Base-by-base conservation (phyloP, 2,329 filamentous ascomycete species). In the Graphiopsis chlorocephala region DNA sequence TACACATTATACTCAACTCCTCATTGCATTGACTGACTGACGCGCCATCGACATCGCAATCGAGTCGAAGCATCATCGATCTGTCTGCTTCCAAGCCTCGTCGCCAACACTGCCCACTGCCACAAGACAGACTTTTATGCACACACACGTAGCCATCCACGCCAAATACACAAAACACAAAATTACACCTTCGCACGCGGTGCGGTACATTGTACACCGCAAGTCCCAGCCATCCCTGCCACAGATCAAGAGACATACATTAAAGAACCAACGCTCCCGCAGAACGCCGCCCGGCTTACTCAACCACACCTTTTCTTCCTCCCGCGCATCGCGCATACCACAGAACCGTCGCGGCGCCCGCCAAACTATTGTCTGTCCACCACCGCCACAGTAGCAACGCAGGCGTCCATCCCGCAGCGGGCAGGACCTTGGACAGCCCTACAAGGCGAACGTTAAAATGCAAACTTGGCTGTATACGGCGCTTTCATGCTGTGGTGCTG, bases 361-460 rank as follows among this genome's bases (percentile, higher is more conserved):
- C 25, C 26, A 33, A 31, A 23, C 53, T 26, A n/a, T 23, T 31
- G n/a, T 20, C 29, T 20, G 26, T 8, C 53, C 28, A 33, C 28
- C 53, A 56, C 50, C 50, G 58, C 58, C 60, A 62, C 60, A 53
- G 60, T 62, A 53, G 60, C 60, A 62, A 62, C 48, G 60, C 60
- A 62, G 60, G 15, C 60, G 48, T 62, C 60, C 60, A 62, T 62
- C 48, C 48, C 55, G 53, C 26, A 28, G 28, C 29, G 31, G 28
- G 15, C 33, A 26, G 17, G 8, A n/a, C 26, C n/a, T n/a, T n/a
- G n/a, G n/a, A n/a, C 58, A 61, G 59, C 59, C 59, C 29, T 61
- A 52, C 47, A 42, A 61, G 59, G 59, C 59, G 45, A 61, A 52
- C 26, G 12, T 29, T 23, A 53, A 26, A 47, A 28, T 47, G 7